Evolutionary conservation across 768 basidiomycete genomes (phyloP).

Genomic region (Lactifluus subvellereus): DNA sequence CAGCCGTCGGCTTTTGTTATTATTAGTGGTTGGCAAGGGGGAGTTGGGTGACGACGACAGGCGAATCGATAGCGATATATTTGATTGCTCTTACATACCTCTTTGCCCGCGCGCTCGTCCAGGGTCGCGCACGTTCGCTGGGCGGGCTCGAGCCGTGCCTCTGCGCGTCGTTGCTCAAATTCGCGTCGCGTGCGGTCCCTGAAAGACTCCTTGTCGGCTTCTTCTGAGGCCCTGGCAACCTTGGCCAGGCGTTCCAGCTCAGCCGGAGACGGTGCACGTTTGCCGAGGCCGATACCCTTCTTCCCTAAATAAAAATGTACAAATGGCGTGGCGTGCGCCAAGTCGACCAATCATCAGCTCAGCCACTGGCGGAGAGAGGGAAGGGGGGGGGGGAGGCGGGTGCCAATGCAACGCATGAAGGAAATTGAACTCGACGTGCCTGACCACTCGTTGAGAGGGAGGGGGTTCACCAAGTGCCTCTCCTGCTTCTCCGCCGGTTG

Average conservation of each 20-base stretch:
- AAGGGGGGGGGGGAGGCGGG: not conserved
- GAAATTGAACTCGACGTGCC: constrained; percentile 42
- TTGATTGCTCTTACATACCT: constrained; percentile 38
- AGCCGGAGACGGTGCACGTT: constrained; percentile 62
- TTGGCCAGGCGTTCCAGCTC: constrained; percentile 62
- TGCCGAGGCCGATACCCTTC: constrained; percentile 66
- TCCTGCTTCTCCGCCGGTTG: not conserved
- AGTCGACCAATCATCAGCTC: no score
- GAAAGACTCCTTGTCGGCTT: constrained; percentile 50
- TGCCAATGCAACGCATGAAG: not conserved
- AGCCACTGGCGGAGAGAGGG: no score
- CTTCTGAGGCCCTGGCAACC: constrained; percentile 60
- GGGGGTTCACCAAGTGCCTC: constrained; percentile 55
- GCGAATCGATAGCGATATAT: no score
- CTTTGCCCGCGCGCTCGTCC: constrained; percentile 66
- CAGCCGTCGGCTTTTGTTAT: not conserved
- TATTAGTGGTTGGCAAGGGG: not conserved
- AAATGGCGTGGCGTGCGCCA: not conserved
- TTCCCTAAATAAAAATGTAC: constrained; percentile 44
- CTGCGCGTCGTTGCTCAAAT: constrained; percentile 71
- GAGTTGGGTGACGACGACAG: no score
- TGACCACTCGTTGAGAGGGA: constrained; percentile 76
- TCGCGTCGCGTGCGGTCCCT: constrained; percentile 66
- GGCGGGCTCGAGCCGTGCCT: constrained; percentile 61
- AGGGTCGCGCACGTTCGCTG: constrained; percentile 69